Evolutionary conservation across 495 filamentous ascomycete genomes (phyloP).

Genomic region (Penicillium coprophilum): DNA sequence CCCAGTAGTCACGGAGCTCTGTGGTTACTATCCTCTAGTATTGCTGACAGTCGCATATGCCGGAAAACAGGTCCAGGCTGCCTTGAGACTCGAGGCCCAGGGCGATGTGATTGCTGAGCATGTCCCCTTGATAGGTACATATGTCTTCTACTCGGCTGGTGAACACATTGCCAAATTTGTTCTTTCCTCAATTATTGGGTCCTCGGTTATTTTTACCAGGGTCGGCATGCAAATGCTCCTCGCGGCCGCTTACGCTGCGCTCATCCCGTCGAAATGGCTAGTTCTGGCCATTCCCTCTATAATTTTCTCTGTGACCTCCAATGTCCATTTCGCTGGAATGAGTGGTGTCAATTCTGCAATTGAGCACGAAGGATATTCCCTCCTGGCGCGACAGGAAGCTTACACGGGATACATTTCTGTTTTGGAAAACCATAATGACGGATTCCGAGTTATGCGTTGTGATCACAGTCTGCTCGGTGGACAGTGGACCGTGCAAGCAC

Average conservation of each 20-base stretch:
- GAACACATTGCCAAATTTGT: conserved; percentile 53
- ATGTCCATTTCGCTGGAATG: conserved; percentile 65
- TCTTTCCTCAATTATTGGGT: conserved; percentile 58
- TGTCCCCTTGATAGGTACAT: conserved; percentile 60
- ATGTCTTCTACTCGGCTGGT: conserved; percentile 58
- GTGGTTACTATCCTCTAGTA: conserved; percentile 74
- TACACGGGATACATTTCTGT: conserved; percentile 91
- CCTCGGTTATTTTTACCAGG: conserved; percentile 62
- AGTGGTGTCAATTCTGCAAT: conserved; percentile 64
- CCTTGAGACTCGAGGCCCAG: conserved; percentile 53
- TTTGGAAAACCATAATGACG: conserved; percentile 65
- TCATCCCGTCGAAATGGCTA: conserved; percentile 68
- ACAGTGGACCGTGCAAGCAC: conserved; percentile 63
- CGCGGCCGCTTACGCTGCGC: conserved; percentile 57
- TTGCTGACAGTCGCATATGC: conserved; percentile 64
- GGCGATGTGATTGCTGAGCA: conserved; percentile 58
- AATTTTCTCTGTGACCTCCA: conserved; percentile 65
- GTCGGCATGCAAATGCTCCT: conserved; percentile 69
- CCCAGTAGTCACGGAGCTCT: conserved; percentile 68
- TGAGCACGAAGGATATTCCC: conserved; percentile 44
- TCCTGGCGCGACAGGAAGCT: conserved; percentile 80
- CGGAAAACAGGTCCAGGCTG: conserved; percentile 59
- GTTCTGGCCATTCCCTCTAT: conserved; percentile 65
- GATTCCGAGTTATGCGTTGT: conserved; percentile 83
- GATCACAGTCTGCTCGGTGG: conserved; percentile 93